A percentile compares a stretch with the other conserved stretches of the same genome.
Conservation (phyloP, 2,329 filamentous ascomycete species). For the Ophiostoma ips region DNA sequence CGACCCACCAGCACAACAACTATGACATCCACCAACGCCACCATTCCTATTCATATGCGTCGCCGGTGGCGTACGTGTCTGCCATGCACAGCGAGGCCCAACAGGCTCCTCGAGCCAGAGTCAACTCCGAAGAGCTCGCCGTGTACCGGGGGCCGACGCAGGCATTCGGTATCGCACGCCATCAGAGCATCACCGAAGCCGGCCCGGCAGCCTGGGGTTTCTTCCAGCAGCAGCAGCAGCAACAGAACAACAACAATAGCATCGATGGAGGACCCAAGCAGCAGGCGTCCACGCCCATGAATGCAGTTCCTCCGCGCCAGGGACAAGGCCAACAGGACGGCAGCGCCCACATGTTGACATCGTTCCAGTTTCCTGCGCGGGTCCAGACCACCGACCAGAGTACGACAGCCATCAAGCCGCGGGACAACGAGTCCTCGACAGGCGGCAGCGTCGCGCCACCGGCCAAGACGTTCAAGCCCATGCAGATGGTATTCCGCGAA, state of each 20-base stretch:
- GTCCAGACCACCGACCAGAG: neutral
- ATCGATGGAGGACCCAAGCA: neutral
- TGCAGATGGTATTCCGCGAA: constrained; percentile 13
- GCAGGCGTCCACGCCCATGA: neutral
- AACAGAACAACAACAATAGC: neutral
- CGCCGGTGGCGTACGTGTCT: neutral
- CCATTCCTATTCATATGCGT: neutral
- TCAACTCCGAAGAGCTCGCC: neutral
- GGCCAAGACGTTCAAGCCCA: constrained; percentile 8
- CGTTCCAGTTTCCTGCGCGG: too few species aligned
- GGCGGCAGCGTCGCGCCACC: neutral
- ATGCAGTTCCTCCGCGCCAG: neutral
- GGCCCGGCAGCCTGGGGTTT: neutral
- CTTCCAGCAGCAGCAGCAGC: neutral
- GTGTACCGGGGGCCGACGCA: neutral
- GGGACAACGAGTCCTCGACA: too few species aligned
- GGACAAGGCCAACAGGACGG: neutral
- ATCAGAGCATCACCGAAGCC: neutral
- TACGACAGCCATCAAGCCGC: neutral
- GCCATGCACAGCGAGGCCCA: neutral
- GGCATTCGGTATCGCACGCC: neutral
- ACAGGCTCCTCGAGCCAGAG: neutral
- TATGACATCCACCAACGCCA: neutral
- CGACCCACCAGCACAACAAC: too few species aligned
- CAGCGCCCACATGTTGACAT: too few species aligned